Conservation (phyloP, 129 eudicot species). For the Apium graveolens region DNA sequence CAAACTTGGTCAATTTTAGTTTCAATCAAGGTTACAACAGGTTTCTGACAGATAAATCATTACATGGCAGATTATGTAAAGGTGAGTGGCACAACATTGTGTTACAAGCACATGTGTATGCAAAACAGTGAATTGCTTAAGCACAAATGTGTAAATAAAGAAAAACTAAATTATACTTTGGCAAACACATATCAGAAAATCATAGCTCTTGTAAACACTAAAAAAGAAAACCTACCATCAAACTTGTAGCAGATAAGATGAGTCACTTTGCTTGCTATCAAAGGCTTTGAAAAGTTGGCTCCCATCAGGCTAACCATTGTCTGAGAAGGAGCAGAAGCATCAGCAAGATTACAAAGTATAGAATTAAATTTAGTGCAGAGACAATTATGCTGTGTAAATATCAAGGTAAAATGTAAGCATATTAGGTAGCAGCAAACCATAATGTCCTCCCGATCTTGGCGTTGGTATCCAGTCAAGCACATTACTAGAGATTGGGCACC, state of each 20-base stretch:
- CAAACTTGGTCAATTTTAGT: neutral
- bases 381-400: neutral
- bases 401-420: neutral
- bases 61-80: neutral
- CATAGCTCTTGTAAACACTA: neutral
- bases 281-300: slow-evolving; percentile 71
- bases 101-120: neutral
- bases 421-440: slow-evolving; percentile 47
- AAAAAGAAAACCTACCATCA: slow-evolving; percentile 46
- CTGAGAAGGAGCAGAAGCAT: slow-evolving; percentile 27
- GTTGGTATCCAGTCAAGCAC: slow-evolving; percentile 84
- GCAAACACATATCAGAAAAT: neutral
- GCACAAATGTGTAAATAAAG: neutral
- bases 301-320: slow-evolving; percentile 87
- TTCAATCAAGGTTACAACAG: neutral
- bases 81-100: neutral
- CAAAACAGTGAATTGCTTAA: neutral
- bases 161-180: neutral
- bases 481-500: slow-evolving; percentile 65
- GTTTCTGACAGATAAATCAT: neutral
- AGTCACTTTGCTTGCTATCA: slow-evolving; percentile 73
- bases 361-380: neutral
- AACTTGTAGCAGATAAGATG: slow-evolving; percentile 97
- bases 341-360: slow-evolving; percentile 10
- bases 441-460: slow-evolving; percentile 77